phyloP scores from a whole-genome alignment of 805 yeast species.

The Yamadazyma ubonensis region DNA sequence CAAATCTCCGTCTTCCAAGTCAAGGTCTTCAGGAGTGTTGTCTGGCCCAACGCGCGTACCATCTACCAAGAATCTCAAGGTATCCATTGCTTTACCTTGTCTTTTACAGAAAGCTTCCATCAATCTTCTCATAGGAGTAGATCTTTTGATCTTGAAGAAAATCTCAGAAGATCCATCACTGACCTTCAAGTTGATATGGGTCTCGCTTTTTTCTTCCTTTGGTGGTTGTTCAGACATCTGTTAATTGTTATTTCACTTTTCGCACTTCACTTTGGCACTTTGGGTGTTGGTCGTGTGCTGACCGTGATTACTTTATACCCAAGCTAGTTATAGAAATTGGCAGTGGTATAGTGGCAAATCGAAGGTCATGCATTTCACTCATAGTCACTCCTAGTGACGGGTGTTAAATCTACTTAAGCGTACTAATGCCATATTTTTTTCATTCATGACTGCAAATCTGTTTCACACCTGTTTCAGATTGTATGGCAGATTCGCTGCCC shows the following conservation, averaged over 20 bases:
- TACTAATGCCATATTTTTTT: neutral
- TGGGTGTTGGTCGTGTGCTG: too few relatives aligned
- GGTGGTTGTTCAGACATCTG: slow-evolving; percentile 23
- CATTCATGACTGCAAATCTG: neutral
- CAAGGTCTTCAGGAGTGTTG: slow-evolving; percentile 90
- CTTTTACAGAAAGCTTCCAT: slow-evolving; percentile 98
- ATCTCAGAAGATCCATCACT: slow-evolving; percentile 93
- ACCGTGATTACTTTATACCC: too few relatives aligned
- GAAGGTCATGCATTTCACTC: neutral
- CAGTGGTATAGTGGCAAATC: neutral
- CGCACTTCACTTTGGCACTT: too few relatives aligned
- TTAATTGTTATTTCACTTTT: neutral
- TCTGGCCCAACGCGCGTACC: slow-evolving; percentile 88
- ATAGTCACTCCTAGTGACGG: neutral
- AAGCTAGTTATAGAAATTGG: too few relatives aligned
- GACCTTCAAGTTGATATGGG: slow-evolving; percentile 88
- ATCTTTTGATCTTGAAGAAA: slow-evolving; percentile 89
- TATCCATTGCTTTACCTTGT: slow-evolving; percentile 83
- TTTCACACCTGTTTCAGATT: slow-evolving; percentile 4
- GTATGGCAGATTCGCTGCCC: slow-evolving; percentile 1
- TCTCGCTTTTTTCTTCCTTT: slow-evolving; percentile 48
- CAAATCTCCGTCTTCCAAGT: slow-evolving; percentile 92
- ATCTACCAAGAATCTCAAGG: slow-evolving; percentile 86
- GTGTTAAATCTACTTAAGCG: neutral
- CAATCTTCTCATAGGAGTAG: slow-evolving; percentile 88